Base-by-base conservation (phyloP, 352 stramenopile species). In the Phytopythium chamaehyphon region DNA sequence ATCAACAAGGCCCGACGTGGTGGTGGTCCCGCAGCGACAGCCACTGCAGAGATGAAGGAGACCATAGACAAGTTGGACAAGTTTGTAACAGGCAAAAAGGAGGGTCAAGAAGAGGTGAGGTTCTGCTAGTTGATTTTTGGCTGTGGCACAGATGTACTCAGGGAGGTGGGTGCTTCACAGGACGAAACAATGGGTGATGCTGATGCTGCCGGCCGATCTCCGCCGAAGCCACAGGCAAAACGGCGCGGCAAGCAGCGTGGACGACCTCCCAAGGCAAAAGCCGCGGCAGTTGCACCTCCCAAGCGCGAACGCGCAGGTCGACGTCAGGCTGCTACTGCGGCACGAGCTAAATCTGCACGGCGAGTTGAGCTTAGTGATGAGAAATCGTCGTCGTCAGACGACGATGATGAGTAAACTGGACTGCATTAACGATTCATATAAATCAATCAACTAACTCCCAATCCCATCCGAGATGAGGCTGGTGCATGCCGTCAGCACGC, bases 31-130 rank as follows among this genome's bases (percentile, higher is more conserved):
- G 36, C 62, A 1, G 51, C 65, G 14, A 62, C 56, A 24, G 60
- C 73, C 15, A 82, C 80, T 10, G 45, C 67, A n/a, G 81, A 92
- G 40, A 71, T 88, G 54, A 89, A 90, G 43, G 79, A 90, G 57
- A 68, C 69, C 5, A 70, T 92, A 40, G 82, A 92, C 35, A 77
- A 86, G 26, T 61, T 92, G 16, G 82, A 92, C 22, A 59, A 71
- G 26, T 77, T 81, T 35, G 68, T 90, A 12, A 54, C 57, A 12
- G 65, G 59, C 26, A 73, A 67, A 6, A 77, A 80, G 61, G 71
- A 80, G 12, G 71, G 71, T 8, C 71, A 80, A 43, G 62, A 87
- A n/a, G 66, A 79, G 56, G 76, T 83, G 58, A 19, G 59, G 14
- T 42, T 6, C 2, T 33, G 0, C 8, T 24, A 14, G 15, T 18